phyloP scores from a whole-genome alignment of 495 filamentous ascomycete genomes.

The Neurospora sublineolata region DNA sequence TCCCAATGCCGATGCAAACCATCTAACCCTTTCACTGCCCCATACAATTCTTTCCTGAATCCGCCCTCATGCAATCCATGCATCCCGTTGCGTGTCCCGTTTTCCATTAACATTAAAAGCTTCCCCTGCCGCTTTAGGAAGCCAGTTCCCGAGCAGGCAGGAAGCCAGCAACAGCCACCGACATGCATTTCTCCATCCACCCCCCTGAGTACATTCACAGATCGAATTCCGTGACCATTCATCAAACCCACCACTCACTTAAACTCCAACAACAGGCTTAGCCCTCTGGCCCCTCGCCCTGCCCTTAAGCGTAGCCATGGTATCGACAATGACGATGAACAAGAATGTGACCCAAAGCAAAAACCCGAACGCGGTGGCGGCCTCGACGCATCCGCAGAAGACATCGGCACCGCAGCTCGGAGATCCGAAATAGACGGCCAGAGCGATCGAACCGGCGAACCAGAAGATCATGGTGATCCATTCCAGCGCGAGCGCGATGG shows the following conservation, averaged over 20 bases:
- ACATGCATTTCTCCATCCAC: not conserved
- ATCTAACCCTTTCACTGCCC: not conserved
- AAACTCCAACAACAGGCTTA: not conserved
- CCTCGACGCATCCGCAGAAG: slow-evolving; percentile 30
- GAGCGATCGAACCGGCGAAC: slow-evolving; percentile 72
- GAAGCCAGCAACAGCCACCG: not conserved
- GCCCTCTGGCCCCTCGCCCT: not conserved
- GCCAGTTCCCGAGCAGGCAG: not conserved
- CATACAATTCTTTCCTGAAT: not conserved
- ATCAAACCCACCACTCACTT: not conserved
- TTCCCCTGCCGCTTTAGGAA: not conserved
- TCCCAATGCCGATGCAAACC: not conserved
- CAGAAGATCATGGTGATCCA: slow-evolving; percentile 72
- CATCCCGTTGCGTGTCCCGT: not conserved
- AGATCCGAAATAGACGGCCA: slow-evolving; percentile 48
- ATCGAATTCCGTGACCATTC: not conserved
- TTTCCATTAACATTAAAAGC: not conserved
- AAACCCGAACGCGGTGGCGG: slow-evolving; percentile 37
- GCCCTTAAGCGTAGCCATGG: slow-evolving; percentile 7
- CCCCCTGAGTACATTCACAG: no score
- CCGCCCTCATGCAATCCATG: not conserved
- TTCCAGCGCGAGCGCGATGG: slow-evolving; percentile 53
- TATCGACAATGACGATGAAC: slow-evolving; percentile 27
- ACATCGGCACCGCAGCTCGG: slow-evolving; percentile 19
- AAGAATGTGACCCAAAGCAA: slow-evolving; percentile 34